Evolutionary conservation across 2,329 filamentous ascomycete species (phyloP).

Genomic region (Fusarium sp.): DNA sequence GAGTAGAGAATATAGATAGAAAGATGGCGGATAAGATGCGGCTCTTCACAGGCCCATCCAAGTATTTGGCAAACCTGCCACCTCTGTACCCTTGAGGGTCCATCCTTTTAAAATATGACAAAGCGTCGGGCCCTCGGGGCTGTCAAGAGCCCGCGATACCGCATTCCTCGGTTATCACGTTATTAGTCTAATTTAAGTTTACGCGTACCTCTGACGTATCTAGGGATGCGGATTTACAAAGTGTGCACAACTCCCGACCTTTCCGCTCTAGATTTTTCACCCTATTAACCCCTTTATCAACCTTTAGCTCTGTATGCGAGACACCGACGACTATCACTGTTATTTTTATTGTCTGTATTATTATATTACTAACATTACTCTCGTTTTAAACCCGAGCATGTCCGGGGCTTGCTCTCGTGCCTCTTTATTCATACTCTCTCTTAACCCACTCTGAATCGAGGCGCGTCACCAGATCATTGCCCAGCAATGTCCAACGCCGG

Average conservation of each 20-base stretch:
- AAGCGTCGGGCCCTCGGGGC: neutral
- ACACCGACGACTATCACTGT: neutral
- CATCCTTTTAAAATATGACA: neutral
- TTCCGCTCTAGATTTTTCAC: neutral
- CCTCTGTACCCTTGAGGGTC: neutral
- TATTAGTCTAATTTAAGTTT: neutral
- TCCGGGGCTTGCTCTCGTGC: neutral
- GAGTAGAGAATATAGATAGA: neutral
- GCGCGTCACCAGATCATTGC: neutral
- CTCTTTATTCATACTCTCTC: neutral
- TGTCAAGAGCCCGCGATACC: neutral
- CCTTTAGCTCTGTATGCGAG: neutral
- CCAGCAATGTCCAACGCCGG: neutral
- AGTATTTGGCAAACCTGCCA: neutral
- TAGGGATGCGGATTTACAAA: neutral
- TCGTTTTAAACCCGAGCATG: neutral
- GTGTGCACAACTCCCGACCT: neutral
- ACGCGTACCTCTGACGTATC: neutral
- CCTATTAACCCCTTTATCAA: neutral
- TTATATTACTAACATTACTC: neutral
- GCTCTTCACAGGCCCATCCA: neutral
- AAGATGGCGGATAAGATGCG: neutral
- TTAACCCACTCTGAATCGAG: neutral
- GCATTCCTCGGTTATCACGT: neutral
- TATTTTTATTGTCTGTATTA: neutral